Conservation (phyloP, 164 flowering plant genomes). For the Vitis vinifera region DNA sequence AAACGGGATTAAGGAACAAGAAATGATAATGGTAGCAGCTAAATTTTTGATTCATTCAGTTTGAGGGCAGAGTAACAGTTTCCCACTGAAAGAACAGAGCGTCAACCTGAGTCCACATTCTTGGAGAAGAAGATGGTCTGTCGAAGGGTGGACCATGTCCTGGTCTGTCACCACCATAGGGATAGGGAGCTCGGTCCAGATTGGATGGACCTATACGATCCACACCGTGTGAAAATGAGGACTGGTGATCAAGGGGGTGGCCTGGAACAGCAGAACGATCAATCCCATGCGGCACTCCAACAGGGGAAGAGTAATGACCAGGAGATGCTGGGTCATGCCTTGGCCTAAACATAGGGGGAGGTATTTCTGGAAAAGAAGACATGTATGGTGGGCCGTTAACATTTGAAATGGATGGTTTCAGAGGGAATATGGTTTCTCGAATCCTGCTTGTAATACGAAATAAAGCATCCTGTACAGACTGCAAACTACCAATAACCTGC, state of each 20-base stretch:
- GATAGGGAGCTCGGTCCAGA: slow-evolving; percentile 26
- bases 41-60: not conserved
- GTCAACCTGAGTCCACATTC: slow-evolving; percentile 48
- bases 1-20: not conserved
- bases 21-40: not conserved
- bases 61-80: not conserved
- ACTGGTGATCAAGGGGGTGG: slow-evolving; percentile 37
- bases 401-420: slow-evolving; percentile 21
- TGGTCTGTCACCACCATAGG: slow-evolving; percentile 37
- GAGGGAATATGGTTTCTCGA: slow-evolving; percentile 43
- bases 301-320: slow-evolving; percentile 34
- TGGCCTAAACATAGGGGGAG: slow-evolving; percentile 39
- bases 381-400: slow-evolving; percentile 23
- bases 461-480: slow-evolving; percentile 57
- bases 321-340: slow-evolving; percentile 48
- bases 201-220: slow-evolving; percentile 26
- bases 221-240: slow-evolving; percentile 30
- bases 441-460: slow-evolving; percentile 58
- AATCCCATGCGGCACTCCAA: slow-evolving; percentile 25
- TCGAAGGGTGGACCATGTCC: slow-evolving; percentile 39
- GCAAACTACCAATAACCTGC: slow-evolving; percentile 56
- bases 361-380: slow-evolving; percentile 34
- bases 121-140: slow-evolving; percentile 45
- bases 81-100: not conserved
- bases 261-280: slow-evolving; percentile 30